These are phyloP conservation scores for Rhizopogon sp. DNA, from an alignment of 768 basidiomycete genomes.

Conservation along the genomic window DNA sequence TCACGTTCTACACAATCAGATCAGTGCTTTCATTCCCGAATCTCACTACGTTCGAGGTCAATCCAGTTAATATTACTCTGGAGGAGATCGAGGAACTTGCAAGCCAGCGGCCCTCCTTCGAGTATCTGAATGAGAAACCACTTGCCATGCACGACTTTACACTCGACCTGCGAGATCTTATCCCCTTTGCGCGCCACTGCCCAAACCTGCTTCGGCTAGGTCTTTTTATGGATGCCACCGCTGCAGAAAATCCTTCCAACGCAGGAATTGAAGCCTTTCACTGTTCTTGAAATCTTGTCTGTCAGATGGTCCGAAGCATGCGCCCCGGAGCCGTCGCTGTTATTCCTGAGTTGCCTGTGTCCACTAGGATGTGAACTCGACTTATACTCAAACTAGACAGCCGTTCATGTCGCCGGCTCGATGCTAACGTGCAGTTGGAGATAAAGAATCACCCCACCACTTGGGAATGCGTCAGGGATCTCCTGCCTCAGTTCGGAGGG, in stretches of 20 bases:
- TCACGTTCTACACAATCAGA: conserved; percentile 30
- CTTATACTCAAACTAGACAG: no score
- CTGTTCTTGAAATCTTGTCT: no score
- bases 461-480: no score
- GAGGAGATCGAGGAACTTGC: conserved; percentile 42
- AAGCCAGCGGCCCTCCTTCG: conserved; percentile 37
- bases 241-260: conserved; percentile 3
- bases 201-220: conserved; percentile 31
- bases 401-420: no score
- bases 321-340: no score
- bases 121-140: conserved; percentile 44
- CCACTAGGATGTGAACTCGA: no score
- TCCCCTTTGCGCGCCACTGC: conserved; percentile 28
- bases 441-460: no score
- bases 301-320: no score
- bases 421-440: no score
- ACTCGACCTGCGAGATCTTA: conserved; percentile 32
- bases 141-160: conserved; percentile 16
- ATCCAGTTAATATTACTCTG: conserved; percentile 28
- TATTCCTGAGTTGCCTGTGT: no score
- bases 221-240: conserved; percentile 21
- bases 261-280: no score
- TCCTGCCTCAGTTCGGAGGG: no score
- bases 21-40: conserved; percentile 26
- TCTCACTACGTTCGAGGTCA: conserved; percentile 13